These are phyloP conservation scores for Pythium utonaiense DNA, from an alignment of 352 stramenopile genomes.

Conservation along the genomic window DNA sequence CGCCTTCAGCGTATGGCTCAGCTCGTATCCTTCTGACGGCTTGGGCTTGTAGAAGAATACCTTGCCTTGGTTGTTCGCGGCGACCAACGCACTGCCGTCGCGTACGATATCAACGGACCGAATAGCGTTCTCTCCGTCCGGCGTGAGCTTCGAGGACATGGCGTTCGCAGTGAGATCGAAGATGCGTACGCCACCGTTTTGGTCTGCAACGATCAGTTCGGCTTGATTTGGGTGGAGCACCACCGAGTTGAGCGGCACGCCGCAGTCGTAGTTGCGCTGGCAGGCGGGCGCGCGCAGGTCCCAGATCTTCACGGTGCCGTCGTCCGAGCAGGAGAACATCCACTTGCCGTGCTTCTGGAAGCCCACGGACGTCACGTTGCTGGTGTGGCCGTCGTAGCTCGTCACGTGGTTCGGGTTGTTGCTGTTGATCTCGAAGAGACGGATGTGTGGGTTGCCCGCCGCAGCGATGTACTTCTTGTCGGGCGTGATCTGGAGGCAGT, in stretches of 20 bases:
- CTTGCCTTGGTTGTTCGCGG: slow-evolving; percentile 92
- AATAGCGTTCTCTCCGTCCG: slow-evolving; percentile 77
- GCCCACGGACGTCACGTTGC: slow-evolving; percentile 95
- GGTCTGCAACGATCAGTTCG: slow-evolving; percentile 82
- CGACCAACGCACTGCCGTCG: slow-evolving; percentile 90
- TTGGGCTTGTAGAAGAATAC: slow-evolving; percentile 92
- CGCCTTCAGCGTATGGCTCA: slow-evolving; percentile 68
- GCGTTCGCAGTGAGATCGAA: slow-evolving; percentile 88
- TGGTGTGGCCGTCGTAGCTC: slow-evolving; percentile 94
- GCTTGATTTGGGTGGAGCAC: slow-evolving; percentile 95
- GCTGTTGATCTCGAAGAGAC: slow-evolving; percentile 97
- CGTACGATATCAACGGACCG: slow-evolving; percentile 92
- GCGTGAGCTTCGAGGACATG: slow-evolving; percentile 58
- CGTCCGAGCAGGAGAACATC: slow-evolving; percentile 97
- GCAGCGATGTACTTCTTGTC: slow-evolving; percentile 98
- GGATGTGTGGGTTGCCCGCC: slow-evolving; percentile 96
- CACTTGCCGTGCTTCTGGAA: slow-evolving; percentile 97
- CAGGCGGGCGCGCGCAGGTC: slow-evolving; percentile 85
- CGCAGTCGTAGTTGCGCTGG: slow-evolving; percentile 87
- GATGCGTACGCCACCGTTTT: slow-evolving; percentile 92
- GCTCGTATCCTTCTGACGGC: slow-evolving; percentile 56
- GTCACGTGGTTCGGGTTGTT: slow-evolving; percentile 95
- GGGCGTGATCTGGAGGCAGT: slow-evolving; percentile 95
- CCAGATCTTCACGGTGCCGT: slow-evolving; percentile 95
- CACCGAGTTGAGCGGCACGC: slow-evolving; percentile 93